Base-by-base conservation (phyloP, 139 green algal genomes). In the Chlorella sp. region DNA sequence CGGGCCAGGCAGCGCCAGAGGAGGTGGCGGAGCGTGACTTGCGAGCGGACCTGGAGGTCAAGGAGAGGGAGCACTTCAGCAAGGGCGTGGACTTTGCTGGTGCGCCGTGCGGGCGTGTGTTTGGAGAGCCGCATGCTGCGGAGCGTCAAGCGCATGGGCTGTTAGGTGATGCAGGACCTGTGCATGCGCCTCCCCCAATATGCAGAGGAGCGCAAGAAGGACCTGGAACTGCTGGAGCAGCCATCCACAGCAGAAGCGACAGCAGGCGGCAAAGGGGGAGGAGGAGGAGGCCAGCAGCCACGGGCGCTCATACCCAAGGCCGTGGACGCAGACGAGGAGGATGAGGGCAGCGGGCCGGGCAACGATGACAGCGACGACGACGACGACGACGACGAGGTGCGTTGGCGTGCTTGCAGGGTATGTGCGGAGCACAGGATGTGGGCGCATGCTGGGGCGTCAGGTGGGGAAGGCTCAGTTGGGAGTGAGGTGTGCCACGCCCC, bases 191-290 rank as follows among this genome's bases (percentile, higher is more conserved):
- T 35, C 3, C 31, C 0, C 23, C 5, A 59, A 22, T 31, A 10
- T 79, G 73, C 84, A 94, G 91, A 93, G 79, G 86, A 95, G 72
- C 75, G 86, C 35, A 74, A 90, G 63, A 79, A 84, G 20, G 92
- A 97, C 79, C 62, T 96, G 35, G 80, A 87, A 30, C 71, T 96
- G n/a, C 69, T 97, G 50, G 83, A 97, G 49, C n/a, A n/a, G n/a
- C n/a, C n/a, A n/a, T n/a, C n/a, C n/a, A n/a, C n/a, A n/a, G n/a
- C n/a, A n/a, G n/a, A n/a, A n/a, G n/a, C n/a, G n/a, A n/a, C n/a
- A n/a, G 67, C 79, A 14, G 70, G 76, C 2, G 61, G 74, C 5
- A 71, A 35, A 27, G 73, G 59, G 5, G 74, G 59, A 31, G 67
- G 33, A 2, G 82, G 69, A 1, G 77, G 66, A 1, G 79, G 70